Conservation (phyloP, 164 flowering plant genomes). For the Saururus chinensis region DNA sequence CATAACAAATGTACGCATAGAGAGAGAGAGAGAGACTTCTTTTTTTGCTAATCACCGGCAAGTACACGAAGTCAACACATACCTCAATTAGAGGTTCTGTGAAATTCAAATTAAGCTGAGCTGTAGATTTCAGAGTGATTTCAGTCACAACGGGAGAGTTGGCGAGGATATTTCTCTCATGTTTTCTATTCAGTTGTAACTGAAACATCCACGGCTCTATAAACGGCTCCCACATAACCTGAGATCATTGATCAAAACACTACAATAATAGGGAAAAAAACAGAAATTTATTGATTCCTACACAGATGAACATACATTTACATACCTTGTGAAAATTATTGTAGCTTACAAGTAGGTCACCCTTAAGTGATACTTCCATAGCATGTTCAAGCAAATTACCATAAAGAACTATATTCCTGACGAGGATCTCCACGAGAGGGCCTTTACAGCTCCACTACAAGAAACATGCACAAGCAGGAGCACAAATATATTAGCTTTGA, state of each 20-base stretch:
- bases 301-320: background rate
- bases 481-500: background rate
- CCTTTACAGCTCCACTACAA: constrained; percentile 67
- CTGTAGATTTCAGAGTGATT: constrained; percentile 37
- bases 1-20: too few species aligned
- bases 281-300: background rate
- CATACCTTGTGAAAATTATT: constrained; percentile 79
- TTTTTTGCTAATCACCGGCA: background rate
- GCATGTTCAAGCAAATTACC: constrained; percentile 16
- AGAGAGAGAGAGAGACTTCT: too few species aligned
- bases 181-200: constrained; percentile 29
- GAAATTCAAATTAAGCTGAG: constrained; percentile 63
- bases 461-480: background rate
- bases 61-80: constrained; percentile 1
- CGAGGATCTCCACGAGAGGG: constrained; percentile 54
- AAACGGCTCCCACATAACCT: constrained; percentile 97
- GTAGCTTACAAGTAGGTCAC: constrained; percentile 69
- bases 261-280: background rate
- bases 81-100: constrained; percentile 88
- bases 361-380: constrained; percentile 25
- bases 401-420: constrained; percentile 30
- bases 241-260: constrained; percentile 5
- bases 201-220: constrained; percentile 84
- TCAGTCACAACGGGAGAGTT: constrained; percentile 40
- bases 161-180: constrained; percentile 30